Evolutionary conservation across 352 stramenopile species (phyloP), one percentile per base, ranked within the genome.

Genomic region (Phytophthora quininea): DNA sequence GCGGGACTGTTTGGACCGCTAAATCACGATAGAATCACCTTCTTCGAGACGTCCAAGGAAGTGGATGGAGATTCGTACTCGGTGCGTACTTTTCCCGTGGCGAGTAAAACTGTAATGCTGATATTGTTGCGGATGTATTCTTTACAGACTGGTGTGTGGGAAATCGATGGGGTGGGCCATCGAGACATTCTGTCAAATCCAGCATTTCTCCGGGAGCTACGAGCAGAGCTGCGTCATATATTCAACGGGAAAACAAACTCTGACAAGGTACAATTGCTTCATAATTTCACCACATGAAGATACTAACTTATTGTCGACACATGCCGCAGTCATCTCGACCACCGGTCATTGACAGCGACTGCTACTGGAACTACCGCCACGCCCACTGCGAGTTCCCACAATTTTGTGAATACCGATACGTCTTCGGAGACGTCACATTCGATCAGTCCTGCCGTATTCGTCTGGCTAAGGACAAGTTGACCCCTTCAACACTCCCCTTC

Each of bases 291-390:
- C n/a, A n/a, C n/a, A n/a, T n/a, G n/a, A n/a, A n/a, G n/a, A n/a
- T n/a, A n/a, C 52, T 49, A 52, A 64, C 50, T 40, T 12, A 48
- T 15, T 5, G 29, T 50, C 51, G 42, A 33, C 3, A 40, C 54
- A 43, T 66, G 33, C 12, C 51, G 15, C 45, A 86, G 77, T 80
- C 77, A 14, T 88, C 74, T 33, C 82, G 87, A 14, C 85, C 85
- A 11, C 87, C 87, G 7, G 71, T 87, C 32, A 78, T 92, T 62
- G 85, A 95, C 61, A 69, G 63, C 38, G 87, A 95, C 56, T 95
- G 87, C 74, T 93, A 93, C 66, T 95, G 85, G 85, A 93, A 95
- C 64, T 93, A 95, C 58, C 79, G 84, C 24, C 67, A 84, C 32
- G 83, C 84, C 14, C 71, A 76, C 45, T 95, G 85, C 60, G 85